These are phyloP conservation scores for Sanghuangporus sanghuang DNA, from an alignment of 1,284 basidiomycete species.

Conservation along the genomic window DNA sequence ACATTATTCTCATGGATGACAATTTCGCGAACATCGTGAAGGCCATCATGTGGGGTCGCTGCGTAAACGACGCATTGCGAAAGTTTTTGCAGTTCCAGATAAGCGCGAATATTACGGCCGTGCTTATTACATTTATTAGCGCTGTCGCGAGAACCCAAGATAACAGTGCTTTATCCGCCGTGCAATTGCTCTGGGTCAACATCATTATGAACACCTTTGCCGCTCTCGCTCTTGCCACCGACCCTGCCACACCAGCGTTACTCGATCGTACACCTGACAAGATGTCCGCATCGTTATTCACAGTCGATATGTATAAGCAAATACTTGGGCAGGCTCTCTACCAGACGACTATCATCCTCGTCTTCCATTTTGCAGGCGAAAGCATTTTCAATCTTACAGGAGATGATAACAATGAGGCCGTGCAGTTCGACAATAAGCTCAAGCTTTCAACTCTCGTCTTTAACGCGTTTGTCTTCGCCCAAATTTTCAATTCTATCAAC, in stretches of 20 bases:
- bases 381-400: slow-evolving; percentile 61
- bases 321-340: slow-evolving; percentile 88
- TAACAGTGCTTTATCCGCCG: slow-evolving; percentile 82
- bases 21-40: slow-evolving; percentile 97
- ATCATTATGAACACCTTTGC: slow-evolving; percentile 98
- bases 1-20: slow-evolving; percentile 98
- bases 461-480: slow-evolving; percentile 97
- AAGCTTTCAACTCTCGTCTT: slow-evolving; percentile 87
- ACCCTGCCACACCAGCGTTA: slow-evolving; percentile 79
- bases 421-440: slow-evolving; percentile 35
- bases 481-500: slow-evolving; percentile 94
- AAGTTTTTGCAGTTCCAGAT: slow-evolving; percentile 99
- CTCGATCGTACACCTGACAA: slow-evolving; percentile 89
- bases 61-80: slow-evolving; percentile 94
- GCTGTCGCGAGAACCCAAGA: slow-evolving; percentile 78
- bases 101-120: slow-evolving; percentile 93
- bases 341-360: slow-evolving; percentile 78
- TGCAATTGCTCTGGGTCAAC: slow-evolving; percentile 98
- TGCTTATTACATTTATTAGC: slow-evolving; percentile 89
- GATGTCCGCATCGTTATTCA: slow-evolving; percentile 85
- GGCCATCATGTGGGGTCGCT: slow-evolving; percentile 98
- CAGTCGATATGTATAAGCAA: slow-evolving; percentile 92
- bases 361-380: slow-evolving; percentile 85
- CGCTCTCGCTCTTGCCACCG: slow-evolving; percentile 93
- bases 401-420: slow-evolving; percentile 27